Conservation (phyloP, 1,139 yeast genomes). For the Yamadazyma membranifaciens region DNA sequence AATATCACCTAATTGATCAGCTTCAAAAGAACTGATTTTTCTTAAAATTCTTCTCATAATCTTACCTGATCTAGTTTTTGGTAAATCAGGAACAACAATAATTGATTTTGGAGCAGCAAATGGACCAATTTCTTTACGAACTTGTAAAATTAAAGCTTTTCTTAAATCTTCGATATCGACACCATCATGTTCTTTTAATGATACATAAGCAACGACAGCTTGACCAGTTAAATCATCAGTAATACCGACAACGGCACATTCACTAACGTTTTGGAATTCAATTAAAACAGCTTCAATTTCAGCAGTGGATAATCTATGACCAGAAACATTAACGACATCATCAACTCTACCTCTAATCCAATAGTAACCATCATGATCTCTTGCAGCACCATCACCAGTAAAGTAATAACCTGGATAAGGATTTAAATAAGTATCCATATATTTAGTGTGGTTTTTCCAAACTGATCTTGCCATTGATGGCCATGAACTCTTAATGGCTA, state of each 20-base stretch:
- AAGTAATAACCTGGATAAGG: slow-evolving; percentile 97
- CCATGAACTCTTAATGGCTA: slow-evolving; percentile 89
- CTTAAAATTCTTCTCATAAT: slow-evolving; percentile 98
- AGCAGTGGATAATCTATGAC: slow-evolving; percentile 95
- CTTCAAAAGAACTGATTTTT: slow-evolving; percentile 86
- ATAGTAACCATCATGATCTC: slow-evolving; percentile 95
- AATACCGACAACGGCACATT: slow-evolving; percentile 94
- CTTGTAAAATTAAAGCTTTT: slow-evolving; percentile 81
- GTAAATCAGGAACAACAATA: slow-evolving; percentile 83
- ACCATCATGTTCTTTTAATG: slow-evolving; percentile 62
- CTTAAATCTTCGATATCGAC: slow-evolving; percentile 59
- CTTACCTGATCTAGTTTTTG: slow-evolving; percentile 98
- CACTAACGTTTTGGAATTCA: slow-evolving; percentile 79
- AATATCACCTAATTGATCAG: slow-evolving; percentile 90
- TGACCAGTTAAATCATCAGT: slow-evolving; percentile 96
- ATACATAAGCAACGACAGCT: slow-evolving; percentile 92
- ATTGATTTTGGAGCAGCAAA: slow-evolving; percentile 97
- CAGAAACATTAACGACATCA: slow-evolving; percentile 96
- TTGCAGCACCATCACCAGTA: slow-evolving; percentile 98
- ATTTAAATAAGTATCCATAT: slow-evolving; percentile 87
- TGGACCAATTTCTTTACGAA: slow-evolving; percentile 94
- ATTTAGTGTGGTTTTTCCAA: slow-evolving; percentile 86
- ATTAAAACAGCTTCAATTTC: slow-evolving; percentile 93
- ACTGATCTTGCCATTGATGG: slow-evolving; percentile 98
- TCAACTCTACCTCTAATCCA: slow-evolving; percentile 99